Conservation (phyloP, 176 grass and related monocot genomes). For the Carex scoparia region DNA sequence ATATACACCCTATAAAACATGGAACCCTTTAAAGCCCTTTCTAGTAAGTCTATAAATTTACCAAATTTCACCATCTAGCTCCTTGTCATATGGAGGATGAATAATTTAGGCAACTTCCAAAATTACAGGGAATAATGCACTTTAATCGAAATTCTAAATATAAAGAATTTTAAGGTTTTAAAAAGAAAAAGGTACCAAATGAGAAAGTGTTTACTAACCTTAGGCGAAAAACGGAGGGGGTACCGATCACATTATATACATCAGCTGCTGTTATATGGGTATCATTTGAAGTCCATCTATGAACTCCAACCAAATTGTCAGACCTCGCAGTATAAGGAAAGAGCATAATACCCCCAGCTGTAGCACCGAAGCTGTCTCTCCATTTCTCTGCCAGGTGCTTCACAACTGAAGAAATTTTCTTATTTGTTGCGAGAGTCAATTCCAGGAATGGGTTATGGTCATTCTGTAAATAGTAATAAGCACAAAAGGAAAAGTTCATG, state of each 20-base stretch:
- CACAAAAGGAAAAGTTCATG: background rate
- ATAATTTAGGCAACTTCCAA: background rate
- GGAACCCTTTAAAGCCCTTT: background rate
- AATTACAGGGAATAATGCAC: background rate
- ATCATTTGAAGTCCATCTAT: conserved; percentile 73
- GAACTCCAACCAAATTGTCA: conserved; percentile 35
- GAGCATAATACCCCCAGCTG: conserved; percentile 59
- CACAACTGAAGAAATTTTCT: conserved; percentile 95
- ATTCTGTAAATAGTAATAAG: conserved; percentile 44
- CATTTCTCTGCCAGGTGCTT: conserved; percentile 89
- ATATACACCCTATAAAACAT: conserved; percentile 1
- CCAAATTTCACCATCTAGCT: background rate
- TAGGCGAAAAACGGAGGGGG: conserved; percentile 66
- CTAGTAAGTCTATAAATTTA: background rate
- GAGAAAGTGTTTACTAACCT: conserved; percentile 36
- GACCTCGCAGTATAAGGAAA: conserved; percentile 55
- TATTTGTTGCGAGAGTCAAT: conserved; percentile 69
- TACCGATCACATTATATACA: conserved; percentile 68
- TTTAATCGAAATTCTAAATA: background rate
- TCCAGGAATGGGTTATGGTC: conserved; percentile 83
- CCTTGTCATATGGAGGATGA: background rate
- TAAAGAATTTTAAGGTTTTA: background rate
- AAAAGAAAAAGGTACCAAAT: background rate
- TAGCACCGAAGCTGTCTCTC: conserved; percentile 39
- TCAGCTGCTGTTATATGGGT: conserved; percentile 58